A percentile compares a stretch with the other conserved stretches of the same genome.
Evolutionary conservation across 179 eudicot genomes (phyloP).

Genomic region (Beta lomatogona): DNA sequence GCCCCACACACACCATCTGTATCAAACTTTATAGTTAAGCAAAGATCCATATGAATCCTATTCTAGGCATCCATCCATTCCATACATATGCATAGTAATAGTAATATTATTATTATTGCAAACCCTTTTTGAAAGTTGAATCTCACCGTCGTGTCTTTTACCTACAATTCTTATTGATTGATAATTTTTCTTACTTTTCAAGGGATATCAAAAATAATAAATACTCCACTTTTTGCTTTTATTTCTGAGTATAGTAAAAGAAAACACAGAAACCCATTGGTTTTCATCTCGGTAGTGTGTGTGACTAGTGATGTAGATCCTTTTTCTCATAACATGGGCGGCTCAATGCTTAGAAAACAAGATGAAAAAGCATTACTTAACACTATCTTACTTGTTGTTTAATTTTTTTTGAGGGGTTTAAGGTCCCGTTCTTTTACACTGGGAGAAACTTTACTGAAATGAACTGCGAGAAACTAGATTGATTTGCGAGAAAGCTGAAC

Average conservation of each 20-base stretch:
- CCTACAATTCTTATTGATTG: conserved; percentile 1
- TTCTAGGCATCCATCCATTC: conserved; percentile 22
- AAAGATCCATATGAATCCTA: conserved; percentile 48
- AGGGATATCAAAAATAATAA: neutral
- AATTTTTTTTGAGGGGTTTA: no score
- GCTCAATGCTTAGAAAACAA: no score
- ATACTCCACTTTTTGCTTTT: conserved; percentile 2
- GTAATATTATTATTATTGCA: neutral
- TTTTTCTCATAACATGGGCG: no score
- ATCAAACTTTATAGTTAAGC: conserved; percentile 58
- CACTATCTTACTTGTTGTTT: no score
- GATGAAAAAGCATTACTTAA: no score
- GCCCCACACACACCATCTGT: conserved; percentile 24
- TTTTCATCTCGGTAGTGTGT: no score
- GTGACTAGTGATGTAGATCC: no score
- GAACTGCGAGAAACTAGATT: no score
- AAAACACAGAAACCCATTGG: no score
- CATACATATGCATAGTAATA: neutral
- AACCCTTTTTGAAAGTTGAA: conserved; percentile 15
- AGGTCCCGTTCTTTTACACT: no score
- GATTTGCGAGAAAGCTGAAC: no score
- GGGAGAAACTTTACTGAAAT: no score
- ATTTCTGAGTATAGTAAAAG: neutral
- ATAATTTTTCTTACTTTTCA: neutral
- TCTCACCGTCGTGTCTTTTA: conserved; percentile 14